Conservation (phyloP, 176 grass and related monocot genomes). For the Phoenix roebelenii region DNA sequence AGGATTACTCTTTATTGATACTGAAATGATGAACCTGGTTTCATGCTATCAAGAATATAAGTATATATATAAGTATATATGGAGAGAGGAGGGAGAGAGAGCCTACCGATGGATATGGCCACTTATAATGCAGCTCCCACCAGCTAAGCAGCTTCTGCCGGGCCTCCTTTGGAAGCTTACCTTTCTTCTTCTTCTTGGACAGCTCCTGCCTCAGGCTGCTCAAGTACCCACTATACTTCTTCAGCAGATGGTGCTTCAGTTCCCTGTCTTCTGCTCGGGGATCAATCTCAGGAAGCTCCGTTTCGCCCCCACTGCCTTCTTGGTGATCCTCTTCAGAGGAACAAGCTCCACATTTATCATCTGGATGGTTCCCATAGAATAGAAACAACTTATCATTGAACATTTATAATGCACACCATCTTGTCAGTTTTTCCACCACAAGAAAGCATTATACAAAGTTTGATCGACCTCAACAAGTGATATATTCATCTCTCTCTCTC, state of each 20-base stretch:
- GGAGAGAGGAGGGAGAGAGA: not conserved
- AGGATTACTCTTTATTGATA: too few relatives aligned
- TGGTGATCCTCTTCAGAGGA: too few relatives aligned
- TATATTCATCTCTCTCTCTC: too few relatives aligned
- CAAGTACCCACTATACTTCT: constrained; percentile 70
- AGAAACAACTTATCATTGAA: too few relatives aligned
- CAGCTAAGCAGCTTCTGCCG: constrained; percentile 69
- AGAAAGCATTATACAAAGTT: too few relatives aligned
- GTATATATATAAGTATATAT: not conserved
- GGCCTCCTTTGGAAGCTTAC: constrained; percentile 75
- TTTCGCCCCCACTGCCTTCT: not conserved
- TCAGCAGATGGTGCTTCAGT: constrained; percentile 63
- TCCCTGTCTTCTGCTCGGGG: constrained; percentile 48
- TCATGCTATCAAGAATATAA: not conserved
- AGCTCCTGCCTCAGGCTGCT: constrained; percentile 78
- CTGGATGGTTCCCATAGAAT: too few relatives aligned
- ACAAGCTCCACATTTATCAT: too few relatives aligned
- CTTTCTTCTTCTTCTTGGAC: constrained; percentile 88
- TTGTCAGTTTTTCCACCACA: too few relatives aligned
- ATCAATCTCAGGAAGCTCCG: constrained; percentile 46
- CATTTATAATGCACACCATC: too few relatives aligned
- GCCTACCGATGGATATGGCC: constrained; percentile 76
- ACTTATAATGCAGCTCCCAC: constrained; percentile 80
- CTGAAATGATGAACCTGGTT: too few relatives aligned
- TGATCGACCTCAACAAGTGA: too few relatives aligned